phyloP scores from a whole-genome alignment of 192 early-diverging fungal genomes.

The Pilaira anomala region DNA sequence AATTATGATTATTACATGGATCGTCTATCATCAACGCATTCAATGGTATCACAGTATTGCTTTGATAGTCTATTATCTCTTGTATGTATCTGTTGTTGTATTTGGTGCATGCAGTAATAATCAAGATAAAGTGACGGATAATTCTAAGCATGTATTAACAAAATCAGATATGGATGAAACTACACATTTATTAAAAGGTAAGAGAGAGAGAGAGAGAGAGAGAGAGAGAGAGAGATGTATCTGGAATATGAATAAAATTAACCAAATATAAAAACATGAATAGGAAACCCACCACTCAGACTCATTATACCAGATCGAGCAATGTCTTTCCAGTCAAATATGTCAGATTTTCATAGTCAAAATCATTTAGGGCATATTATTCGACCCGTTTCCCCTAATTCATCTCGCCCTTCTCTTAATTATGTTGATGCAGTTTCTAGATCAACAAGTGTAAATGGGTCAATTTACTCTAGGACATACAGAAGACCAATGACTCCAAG shows the following conservation, averaged over 20 bases:
- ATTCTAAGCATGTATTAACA: not conserved
- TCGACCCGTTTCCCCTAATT: slow-evolving; percentile 25
- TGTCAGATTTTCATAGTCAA: slow-evolving; percentile 7
- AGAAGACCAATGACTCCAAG: slow-evolving; percentile 27
- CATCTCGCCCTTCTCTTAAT: not conserved
- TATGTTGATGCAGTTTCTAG: slow-evolving; percentile 11
- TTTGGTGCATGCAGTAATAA: slow-evolving; percentile 7
- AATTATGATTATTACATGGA: slow-evolving; percentile 46
- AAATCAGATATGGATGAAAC: not conserved
- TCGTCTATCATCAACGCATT: slow-evolving; percentile 53
- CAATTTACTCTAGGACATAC: slow-evolving; percentile 14
- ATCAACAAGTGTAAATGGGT: slow-evolving; percentile 14
- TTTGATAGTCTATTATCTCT: slow-evolving; percentile 55
- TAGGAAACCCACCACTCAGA: not conserved
- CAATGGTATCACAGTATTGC: slow-evolving; percentile 46
- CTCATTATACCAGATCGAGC: slow-evolving; percentile 14
- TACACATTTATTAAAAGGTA: not conserved
- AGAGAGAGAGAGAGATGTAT: no score
- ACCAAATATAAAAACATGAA: not conserved
- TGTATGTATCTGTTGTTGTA: slow-evolving; percentile 60
- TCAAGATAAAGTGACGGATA: not conserved
- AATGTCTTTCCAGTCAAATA: not conserved
- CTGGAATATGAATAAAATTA: not conserved
- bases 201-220: no score
- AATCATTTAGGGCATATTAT: slow-evolving; percentile 20